phyloP scores from a whole-genome alignment of 768 basidiomycete genomes.

The Tricholoma terreum region DNA sequence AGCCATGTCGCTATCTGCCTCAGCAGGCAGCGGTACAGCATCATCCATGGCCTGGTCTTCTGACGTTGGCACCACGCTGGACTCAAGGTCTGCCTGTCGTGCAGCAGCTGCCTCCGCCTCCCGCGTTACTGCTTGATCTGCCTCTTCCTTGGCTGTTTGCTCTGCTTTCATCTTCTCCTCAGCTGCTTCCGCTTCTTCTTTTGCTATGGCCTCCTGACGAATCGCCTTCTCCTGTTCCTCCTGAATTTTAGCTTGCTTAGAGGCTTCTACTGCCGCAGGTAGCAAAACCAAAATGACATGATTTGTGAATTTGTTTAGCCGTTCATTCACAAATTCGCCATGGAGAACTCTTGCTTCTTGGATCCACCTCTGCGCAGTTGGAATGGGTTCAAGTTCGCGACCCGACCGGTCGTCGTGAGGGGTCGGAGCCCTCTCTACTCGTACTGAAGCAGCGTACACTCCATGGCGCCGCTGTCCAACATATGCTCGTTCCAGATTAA shows the following conservation, averaged over 20 bases:
- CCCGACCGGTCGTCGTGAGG: constrained; percentile 40
- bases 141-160: constrained; percentile 30
- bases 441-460: constrained; percentile 52
- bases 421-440: constrained; percentile 56
- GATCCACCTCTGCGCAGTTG: constrained; percentile 84
- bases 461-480: constrained; percentile 47
- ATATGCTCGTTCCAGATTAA: constrained; percentile 56
- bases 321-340: constrained; percentile 67
- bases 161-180: constrained; percentile 30
- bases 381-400: constrained; percentile 72
- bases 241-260: constrained; percentile 51
- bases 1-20: constrained; percentile 50
- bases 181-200: constrained; percentile 36
- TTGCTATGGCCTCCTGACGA: constrained; percentile 37
- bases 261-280: constrained; percentile 73
- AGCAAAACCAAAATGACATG: constrained; percentile 73
- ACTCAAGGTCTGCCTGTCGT: constrained; percentile 4
- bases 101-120: constrained; percentile 9
- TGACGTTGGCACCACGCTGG: constrained; percentile 4
- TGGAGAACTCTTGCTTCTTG: constrained; percentile 85
- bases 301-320: constrained; percentile 62
- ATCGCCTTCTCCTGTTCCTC: constrained; percentile 52
- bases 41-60: constrained; percentile 36
- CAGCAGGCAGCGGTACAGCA: constrained; percentile 15
- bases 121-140: constrained; percentile 21